These are phyloP conservation scores for Mycogone perniciosa DNA, from an alignment of 2,329 filamentous ascomycete species.

Conservation along the genomic window DNA sequence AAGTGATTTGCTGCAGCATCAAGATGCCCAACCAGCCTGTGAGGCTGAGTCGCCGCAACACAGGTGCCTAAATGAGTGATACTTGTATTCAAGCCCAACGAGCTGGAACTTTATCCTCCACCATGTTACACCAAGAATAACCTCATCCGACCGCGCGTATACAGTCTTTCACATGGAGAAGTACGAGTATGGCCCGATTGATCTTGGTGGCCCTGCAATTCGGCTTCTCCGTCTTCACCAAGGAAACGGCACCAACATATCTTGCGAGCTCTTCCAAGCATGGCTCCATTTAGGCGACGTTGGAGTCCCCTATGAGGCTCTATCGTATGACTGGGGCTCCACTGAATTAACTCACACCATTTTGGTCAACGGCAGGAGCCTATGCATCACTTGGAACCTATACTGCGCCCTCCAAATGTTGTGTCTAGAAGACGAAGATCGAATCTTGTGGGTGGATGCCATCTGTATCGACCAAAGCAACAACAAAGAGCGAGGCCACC, in stretches of 20 bases:
- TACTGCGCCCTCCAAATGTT: conserved; percentile 1
- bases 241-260: neutral
- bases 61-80: no score
- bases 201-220: neutral
- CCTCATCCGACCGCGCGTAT: no score
- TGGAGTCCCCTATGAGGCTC: conserved; percentile 6
- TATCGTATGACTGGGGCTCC: conserved; percentile 11
- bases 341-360: neutral
- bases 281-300: neutral
- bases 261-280: conserved; percentile 3
- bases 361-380: neutral
- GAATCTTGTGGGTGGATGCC: neutral
- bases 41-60: no score
- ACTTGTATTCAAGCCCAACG: no score
- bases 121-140: no score
- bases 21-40: no score
- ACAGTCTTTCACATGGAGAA: neutral
- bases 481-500: conserved; percentile 8
- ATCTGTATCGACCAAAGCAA: conserved; percentile 6
- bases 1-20: no score
- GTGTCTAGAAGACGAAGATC: neutral
- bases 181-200: neutral
- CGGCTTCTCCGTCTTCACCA: neutral
- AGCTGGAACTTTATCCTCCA: no score
- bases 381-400: neutral